phyloP scores from a whole-genome alignment of 2,329 filamentous ascomycete genomes.

The Penicillium vulpinum region DNA sequence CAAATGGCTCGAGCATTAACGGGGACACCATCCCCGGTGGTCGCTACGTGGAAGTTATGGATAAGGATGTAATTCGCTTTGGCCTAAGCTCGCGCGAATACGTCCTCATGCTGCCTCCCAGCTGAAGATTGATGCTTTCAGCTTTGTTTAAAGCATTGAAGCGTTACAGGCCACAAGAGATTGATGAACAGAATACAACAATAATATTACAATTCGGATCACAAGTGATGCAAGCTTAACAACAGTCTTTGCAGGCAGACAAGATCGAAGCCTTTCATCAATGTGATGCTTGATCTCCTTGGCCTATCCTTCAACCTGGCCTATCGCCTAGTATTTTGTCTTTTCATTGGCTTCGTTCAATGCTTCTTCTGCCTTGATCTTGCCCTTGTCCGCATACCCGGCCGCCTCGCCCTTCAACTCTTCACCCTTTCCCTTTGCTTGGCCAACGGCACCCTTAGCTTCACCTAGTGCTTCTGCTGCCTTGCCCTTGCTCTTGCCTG shows the following conservation, averaged over 20 bases:
- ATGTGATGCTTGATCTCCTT: conserved; percentile 23
- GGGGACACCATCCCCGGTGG: conserved; percentile 70
- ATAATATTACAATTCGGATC: conserved; percentile 7
- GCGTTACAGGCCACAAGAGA: neutral
- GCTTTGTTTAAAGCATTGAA: neutral
- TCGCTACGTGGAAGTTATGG: conserved; percentile 80
- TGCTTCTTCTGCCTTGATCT: conserved; percentile 38
- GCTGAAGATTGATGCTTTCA: conserved; percentile 4
- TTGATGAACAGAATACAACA: neutral
- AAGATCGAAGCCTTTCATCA: neutral
- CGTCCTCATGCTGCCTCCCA: conserved; percentile 77
- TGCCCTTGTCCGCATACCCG: conserved; percentile 31
- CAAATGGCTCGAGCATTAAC: conserved; percentile 86
- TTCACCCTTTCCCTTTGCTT: conserved; percentile 48
- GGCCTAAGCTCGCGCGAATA: conserved; percentile 89
- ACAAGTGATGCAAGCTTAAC: conserved; percentile 2
- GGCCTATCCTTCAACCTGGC: conserved; percentile 28
- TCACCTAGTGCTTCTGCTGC: conserved; percentile 32
- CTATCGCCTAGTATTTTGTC: conserved; percentile 25
- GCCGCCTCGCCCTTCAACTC: conserved; percentile 34
- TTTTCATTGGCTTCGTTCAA: conserved; percentile 30
- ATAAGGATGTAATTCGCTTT: conserved; percentile 87
- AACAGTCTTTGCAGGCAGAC: neutral
- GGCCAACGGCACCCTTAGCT: conserved; percentile 38
- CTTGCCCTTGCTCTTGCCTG: conserved; percentile 38